phyloP scores from a whole-genome alignment of 495 filamentous ascomycete species.

The Rhizodiscina lignyota region DNA sequence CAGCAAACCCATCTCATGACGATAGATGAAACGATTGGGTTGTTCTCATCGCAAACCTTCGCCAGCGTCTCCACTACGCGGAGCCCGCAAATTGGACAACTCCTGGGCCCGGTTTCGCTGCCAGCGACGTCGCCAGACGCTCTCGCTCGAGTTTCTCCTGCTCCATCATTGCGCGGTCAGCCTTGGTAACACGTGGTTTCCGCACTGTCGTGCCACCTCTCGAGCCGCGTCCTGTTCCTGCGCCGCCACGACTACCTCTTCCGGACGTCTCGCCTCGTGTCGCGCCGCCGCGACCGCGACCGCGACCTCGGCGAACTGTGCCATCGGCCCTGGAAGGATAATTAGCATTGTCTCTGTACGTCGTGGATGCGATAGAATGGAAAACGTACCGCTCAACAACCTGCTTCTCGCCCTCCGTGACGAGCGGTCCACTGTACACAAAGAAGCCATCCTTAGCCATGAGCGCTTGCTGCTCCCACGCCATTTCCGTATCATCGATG shows the following conservation, averaged over 20 bases:
- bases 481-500: conserved; percentile 87
- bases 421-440: conserved; percentile 24
- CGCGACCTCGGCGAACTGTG: conserved; percentile 61
- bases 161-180: conserved; percentile 44
- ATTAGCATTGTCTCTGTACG: conserved; percentile 7
- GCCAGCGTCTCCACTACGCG: too few relatives aligned
- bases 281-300: conserved; percentile 39
- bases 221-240: conserved; percentile 55
- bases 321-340: conserved; percentile 49
- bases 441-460: conserved; percentile 61
- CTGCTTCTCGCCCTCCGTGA: conserved; percentile 81
- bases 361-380: conserved; percentile 1
- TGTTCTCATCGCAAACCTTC: too few relatives aligned
- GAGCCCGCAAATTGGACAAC: too few relatives aligned
- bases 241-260: conserved; percentile 23
- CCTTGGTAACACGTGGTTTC: conserved; percentile 69
- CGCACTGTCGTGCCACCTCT: conserved; percentile 52
- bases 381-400: conserved; percentile 49
- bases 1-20: too few relatives aligned
- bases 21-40: too few relatives aligned
- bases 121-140: conserved; percentile 26
- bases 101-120: conserved; percentile 22
- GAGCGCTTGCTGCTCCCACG: conserved; percentile 91
- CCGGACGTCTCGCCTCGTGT: conserved; percentile 26
- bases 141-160: conserved; percentile 58